Evolutionary conservation across 305 asterid species (phyloP).

Genomic region (Fraxinus platypoda): DNA sequence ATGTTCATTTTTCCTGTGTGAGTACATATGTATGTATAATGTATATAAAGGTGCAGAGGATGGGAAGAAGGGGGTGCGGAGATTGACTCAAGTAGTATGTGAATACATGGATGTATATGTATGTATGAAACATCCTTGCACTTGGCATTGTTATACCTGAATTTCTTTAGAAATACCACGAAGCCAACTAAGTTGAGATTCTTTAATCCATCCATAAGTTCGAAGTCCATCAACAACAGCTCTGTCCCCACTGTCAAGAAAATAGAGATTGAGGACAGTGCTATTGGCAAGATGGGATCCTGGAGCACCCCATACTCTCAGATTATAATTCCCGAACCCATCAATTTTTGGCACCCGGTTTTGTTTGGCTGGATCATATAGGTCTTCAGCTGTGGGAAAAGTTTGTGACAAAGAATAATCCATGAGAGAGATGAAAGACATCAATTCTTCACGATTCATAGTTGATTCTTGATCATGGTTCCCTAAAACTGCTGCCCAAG

Average conservation of each 20-base stretch:
- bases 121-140: background rate
- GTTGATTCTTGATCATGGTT: constrained; percentile 98
- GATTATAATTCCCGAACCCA: constrained; percentile 87
- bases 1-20: background rate
- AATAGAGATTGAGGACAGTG: constrained; percentile 71
- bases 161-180: constrained; percentile 42
- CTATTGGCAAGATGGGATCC: constrained; percentile 66
- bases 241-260: constrained; percentile 93
- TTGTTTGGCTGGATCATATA: constrained; percentile 27
- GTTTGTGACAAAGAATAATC: constrained; percentile 82
- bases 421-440: constrained; percentile 91
- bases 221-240: constrained; percentile 63
- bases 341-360: constrained; percentile 39
- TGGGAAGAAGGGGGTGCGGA: background rate
- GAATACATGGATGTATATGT: background rate
- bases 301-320: constrained; percentile 71
- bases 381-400: constrained; percentile 51
- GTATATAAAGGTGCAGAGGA: background rate
- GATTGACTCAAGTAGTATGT: background rate
- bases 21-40: background rate
- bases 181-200: constrained; percentile 92
- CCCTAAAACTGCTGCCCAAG: constrained; percentile 96
- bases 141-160: constrained; percentile 40
- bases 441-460: constrained; percentile 83
- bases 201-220: constrained; percentile 92